A percentile compares a stretch with the other conserved stretches of the same genome.
phyloP scores from a whole-genome alignment of 2,329 filamentous ascomycete genomes.

The Colletotrichum sp. region DNA sequence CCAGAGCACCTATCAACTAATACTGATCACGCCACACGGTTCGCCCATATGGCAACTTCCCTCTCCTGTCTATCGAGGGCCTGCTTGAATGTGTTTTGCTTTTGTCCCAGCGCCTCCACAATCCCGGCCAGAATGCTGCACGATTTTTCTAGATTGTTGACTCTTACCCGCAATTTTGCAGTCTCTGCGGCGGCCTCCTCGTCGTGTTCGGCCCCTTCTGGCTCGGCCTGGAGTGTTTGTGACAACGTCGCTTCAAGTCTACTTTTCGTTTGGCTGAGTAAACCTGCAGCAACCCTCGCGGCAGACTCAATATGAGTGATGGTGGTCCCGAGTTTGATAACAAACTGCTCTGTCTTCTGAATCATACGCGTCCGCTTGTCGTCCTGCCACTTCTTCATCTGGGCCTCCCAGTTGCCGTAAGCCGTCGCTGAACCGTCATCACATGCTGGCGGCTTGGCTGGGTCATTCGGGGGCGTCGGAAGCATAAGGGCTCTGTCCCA shows the following conservation, averaged over 20 bases:
- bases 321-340: accelerated
- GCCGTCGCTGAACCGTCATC: neutral
- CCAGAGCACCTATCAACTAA: neutral
- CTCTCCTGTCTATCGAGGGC: neutral
- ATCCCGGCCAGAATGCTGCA: neutral
- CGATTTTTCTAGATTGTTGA: neutral
- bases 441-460: neutral
- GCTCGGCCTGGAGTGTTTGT: neutral
- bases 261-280: neutral
- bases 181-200: neutral
- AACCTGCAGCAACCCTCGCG: neutral
- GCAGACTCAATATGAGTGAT: neutral
- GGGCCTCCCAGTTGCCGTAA: neutral
- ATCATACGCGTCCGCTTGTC: neutral
- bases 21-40: neutral
- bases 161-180: neutral
- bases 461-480: neutral
- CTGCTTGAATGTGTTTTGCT: neutral
- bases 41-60: neutral
- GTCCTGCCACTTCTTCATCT: neutral
- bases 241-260: neutral
- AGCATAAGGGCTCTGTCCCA: accelerated
- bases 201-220: neutral
- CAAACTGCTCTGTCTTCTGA: neutral
- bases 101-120: neutral